phyloP scores from a whole-genome alignment of 805 yeast species.

The Saccharomycopsis amapae region DNA sequence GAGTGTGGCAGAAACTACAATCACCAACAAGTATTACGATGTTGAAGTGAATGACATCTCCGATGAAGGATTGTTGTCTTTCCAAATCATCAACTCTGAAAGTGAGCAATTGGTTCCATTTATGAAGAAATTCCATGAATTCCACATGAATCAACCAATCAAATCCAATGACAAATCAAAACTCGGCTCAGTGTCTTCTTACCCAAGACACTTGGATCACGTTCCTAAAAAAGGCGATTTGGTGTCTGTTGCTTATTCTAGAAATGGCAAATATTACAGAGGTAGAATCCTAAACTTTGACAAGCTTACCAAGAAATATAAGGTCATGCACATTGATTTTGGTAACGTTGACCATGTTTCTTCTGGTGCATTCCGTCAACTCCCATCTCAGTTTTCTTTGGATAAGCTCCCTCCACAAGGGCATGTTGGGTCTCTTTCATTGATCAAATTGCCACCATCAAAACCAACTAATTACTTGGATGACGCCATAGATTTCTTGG shows the following conservation, averaged over 20 bases:
- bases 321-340: conserved; percentile 54
- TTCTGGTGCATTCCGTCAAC: conserved; percentile 35
- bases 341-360: conserved; percentile 47
- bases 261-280: conserved; percentile 51
- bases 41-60: conserved; percentile 46
- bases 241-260: conserved; percentile 47
- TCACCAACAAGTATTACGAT: conserved; percentile 39
- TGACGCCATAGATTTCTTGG: conserved; percentile 48
- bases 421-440: conserved; percentile 45
- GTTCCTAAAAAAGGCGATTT: conserved; percentile 46
- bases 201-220: conserved; percentile 27
- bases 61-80: conserved; percentile 37
- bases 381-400: conserved; percentile 44
- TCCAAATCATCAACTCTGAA: conserved; percentile 37
- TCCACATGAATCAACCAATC: conserved; percentile 34
- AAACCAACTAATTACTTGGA: conserved; percentile 46
- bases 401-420: conserved; percentile 45
- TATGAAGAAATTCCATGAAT: conserved; percentile 41
- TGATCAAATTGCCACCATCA: conserved; percentile 50
- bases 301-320: conserved; percentile 35
- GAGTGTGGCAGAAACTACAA: conserved; percentile 23
- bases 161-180: conserved; percentile 28
- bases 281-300: conserved; percentile 46
- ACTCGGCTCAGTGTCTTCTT: conserved; percentile 6
- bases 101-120: conserved; percentile 36